Conservation (phyloP, 306 rosid species). For the Carpinus viminea region DNA sequence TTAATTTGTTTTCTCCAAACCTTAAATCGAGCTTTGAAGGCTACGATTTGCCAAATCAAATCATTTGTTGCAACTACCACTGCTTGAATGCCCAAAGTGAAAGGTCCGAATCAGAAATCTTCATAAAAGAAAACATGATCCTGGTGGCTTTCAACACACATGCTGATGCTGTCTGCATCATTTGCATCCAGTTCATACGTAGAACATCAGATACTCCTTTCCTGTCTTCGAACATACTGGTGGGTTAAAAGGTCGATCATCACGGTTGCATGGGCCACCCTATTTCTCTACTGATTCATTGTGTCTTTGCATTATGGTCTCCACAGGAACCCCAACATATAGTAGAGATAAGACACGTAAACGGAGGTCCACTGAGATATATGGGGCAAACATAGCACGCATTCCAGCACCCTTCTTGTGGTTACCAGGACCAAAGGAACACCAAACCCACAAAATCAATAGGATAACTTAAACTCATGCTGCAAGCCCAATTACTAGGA, state of each 20-base stretch:
- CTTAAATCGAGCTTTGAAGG: conserved; percentile 76
- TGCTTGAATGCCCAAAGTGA: conserved; percentile 85
- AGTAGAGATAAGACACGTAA: conserved; percentile 80
- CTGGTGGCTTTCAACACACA: conserved; percentile 88
- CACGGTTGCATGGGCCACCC: conserved; percentile 90
- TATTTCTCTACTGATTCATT: conserved; percentile 79
- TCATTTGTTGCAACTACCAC: conserved; percentile 97
- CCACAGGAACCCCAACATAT: conserved; percentile 87
- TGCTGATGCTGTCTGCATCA: conserved; percentile 64
- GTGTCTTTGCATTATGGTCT: conserved; percentile 94
- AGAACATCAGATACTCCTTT: conserved; percentile 81
- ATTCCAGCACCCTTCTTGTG: conserved; percentile 86
- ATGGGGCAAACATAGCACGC: conserved; percentile 87
- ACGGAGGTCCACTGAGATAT: conserved; percentile 84
- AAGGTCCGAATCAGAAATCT: conserved; percentile 81
- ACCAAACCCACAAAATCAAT: conserved; percentile 69
- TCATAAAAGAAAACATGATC: conserved; percentile 69
- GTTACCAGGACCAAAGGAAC: conserved; percentile 98
- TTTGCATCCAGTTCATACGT: conserved; percentile 74
- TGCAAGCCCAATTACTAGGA: neutral
- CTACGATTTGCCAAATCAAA: conserved; percentile 76
- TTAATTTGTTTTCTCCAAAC: conserved; percentile 80
- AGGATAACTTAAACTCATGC: conserved; percentile 25
- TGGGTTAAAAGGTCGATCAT: conserved; percentile 81
- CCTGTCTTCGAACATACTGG: conserved; percentile 78